A percentile compares a stretch with the other conserved stretches of the same genome.
Conservation (phyloP, 106 monocot genomes). For the Chionographis japonica region DNA sequence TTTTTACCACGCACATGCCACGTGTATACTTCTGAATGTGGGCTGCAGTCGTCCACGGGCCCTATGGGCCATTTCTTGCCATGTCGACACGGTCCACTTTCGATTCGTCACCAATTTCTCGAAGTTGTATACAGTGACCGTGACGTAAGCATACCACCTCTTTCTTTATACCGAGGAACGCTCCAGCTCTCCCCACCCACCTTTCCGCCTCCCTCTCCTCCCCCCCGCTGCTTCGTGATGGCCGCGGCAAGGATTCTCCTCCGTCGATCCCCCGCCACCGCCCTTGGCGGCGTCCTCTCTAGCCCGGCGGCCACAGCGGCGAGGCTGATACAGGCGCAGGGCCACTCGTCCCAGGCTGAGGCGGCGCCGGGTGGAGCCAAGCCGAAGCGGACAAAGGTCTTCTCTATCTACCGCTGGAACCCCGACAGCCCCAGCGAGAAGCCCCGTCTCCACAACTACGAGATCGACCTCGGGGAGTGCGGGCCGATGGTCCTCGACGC, state of each 20-base stretch:
- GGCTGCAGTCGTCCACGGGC: no score
- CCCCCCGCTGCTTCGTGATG: not conserved
- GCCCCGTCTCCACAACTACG: conserved; percentile 62
- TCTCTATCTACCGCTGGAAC: conserved; percentile 93
- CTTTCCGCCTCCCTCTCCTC: no score
- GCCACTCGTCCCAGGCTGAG: conserved; percentile 35
- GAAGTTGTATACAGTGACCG: no score
- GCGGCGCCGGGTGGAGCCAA: not conserved
- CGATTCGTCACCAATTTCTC: no score
- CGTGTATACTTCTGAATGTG: no score
- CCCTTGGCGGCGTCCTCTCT: conserved; percentile 1
- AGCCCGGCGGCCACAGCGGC: not conserved
- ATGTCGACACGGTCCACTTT: no score
- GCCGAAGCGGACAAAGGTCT: conserved; percentile 37
- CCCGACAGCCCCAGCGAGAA: conserved; percentile 51
- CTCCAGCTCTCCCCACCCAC: no score
- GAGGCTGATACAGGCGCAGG: conserved; percentile 31
- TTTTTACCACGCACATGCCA: no score
- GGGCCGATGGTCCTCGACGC: conserved; percentile 95
- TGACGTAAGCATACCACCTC: no score
- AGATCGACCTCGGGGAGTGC: conserved; percentile 74
- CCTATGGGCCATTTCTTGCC: no score
- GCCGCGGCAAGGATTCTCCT: conserved; percentile 23
- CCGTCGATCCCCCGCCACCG: conserved; percentile 15
- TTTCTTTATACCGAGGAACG: no score